Base-by-base conservation (phyloP, 2,329 filamentous ascomycete genomes). In the Aureobasidium subglaciale region DNA sequence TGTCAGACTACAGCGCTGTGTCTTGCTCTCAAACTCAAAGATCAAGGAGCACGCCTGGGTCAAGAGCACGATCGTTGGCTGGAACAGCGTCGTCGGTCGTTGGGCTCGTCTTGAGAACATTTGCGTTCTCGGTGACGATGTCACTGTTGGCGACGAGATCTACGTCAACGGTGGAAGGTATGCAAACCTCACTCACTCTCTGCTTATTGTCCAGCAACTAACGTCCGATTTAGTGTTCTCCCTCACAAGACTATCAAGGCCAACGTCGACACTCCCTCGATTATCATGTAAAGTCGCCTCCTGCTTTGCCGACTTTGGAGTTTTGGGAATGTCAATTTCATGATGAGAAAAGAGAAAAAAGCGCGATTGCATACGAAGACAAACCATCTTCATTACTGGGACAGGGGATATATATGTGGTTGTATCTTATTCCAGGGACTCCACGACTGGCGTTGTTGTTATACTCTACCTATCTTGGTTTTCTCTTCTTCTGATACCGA, bases 11-110 rank as follows among this genome's bases (percentile, higher is more conserved):
- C 92, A 97, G 75, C 86, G 93, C 65, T 96, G 88, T 67, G 93
- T 97, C 22, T 75, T 99, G 56, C 81, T 99, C 62, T 82, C 86
- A 60, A 88, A 89, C 67, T 90, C 87, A 75, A 96, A 95, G 78
- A 86, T 96, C 74, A 96, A 96, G 82, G 93, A 99, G 71, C 92
- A 99, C 72, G 93, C 93, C 45, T 97, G 92, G 92, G 83, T 99
- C 73, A 97, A 97, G 84, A 95, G 88, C 70, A 93, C 92, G 66
- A 97, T 99, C 71, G 90, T 97, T 53, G 92, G 92, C 68, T 99
- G 92, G 92, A 96, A 96, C 81, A 95, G 90, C 78, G 87, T 84
- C 32, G 90, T 99, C 56, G 92, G 92, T 69, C 88, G 87, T 70
- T 99, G 92, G 92, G 92, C 92, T 58, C 87, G 92, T 63, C 79